Conservation (phyloP, 495 filamentous ascomycete genomes). For the Aspergillus saccharolyticus region DNA sequence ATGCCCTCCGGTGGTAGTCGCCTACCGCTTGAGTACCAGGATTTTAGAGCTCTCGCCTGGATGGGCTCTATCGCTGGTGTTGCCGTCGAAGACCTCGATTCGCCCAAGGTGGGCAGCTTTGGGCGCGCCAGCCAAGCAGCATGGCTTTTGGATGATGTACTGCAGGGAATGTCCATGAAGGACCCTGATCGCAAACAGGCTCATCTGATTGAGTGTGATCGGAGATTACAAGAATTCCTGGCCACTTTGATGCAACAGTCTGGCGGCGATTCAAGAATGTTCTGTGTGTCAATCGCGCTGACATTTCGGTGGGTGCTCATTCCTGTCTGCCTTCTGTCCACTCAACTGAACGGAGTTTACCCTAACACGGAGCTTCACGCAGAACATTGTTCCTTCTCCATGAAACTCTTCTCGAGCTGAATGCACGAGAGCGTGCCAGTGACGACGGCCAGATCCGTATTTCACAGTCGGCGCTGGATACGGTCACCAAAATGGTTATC, state of each 20-base stretch:
- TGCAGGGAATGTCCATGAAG: conserved; percentile 12
- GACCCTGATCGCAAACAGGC: conserved; percentile 14
- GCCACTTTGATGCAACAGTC: conserved; percentile 21
- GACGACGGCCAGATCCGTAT: not conserved
- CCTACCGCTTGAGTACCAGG: not conserved
- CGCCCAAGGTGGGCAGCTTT: conserved; percentile 16
- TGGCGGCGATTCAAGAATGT: conserved; percentile 15
- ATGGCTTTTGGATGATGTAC: conserved; percentile 26
- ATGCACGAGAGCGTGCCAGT: not conserved
- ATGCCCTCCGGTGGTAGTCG: not conserved
- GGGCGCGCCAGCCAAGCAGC: conserved; percentile 27
- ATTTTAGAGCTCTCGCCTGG: not conserved
- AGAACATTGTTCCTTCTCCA: conserved; percentile 5
- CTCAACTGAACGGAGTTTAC: not conserved
- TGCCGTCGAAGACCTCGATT: not conserved
- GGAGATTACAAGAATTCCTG: conserved; percentile 19
- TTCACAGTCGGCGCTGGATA: conserved; percentile 18
- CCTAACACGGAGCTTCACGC: not conserved
- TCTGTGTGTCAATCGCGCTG: conserved; percentile 26
- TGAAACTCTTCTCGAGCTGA: not conserved
- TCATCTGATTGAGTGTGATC: conserved; percentile 16
- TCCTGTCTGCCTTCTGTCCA: conserved; percentile 9
- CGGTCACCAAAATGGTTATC: conserved; percentile 17
- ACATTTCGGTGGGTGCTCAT: conserved; percentile 24
- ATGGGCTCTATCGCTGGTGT: not conserved